Evolutionary conservation across 148 eudicot species (phyloP), one percentile per base, ranked within the genome.

Genomic region (Rheum nobile): DNA sequence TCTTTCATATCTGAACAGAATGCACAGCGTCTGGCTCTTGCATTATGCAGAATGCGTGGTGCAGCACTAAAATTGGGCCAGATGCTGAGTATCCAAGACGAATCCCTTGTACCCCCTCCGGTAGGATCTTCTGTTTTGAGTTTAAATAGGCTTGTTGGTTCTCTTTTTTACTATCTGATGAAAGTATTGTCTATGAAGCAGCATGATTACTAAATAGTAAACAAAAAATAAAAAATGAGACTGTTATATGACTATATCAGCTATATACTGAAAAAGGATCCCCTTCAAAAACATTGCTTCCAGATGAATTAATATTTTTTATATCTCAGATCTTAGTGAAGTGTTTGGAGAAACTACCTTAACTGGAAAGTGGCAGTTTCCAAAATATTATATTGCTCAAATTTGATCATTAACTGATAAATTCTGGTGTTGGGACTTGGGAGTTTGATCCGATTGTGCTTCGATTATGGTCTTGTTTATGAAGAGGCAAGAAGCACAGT

Each of bases 21-120:
- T 80, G 99, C 99, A 37, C 92, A 92, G 78, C 92, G 97, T 38
- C 76, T 95, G 83, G 99, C 99, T 76, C 92, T 91, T 85, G 99
- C 89, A 75, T 83, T 95, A 65, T 95, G 99, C 82, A 87, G 99
- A 82, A 95, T 95, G 99, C 99, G 99, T 70, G 99, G 99, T 44
- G 99, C 99, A 7, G 99, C 99, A 41, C 85, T 95, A 76, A 95
- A 95, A 81, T 72, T 95, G 63, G 99, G 99, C 39, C 99, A 95
- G 81, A 95, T 92, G 99, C 77, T 95, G 82, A 95, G 99, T 72
- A 95, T 95, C 75, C 98, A 94, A 78, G 98, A 94, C 72, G 98
- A 94, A 83, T 85, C 93, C 63, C 86, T 95, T 74, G 84, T 95
- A 48, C 97, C 99, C 77, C 85, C 99, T 77, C 99, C 96, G 83